Base-by-base conservation (phyloP, 2,329 filamentous ascomycete genomes). In the Talaromyces sp. region DNA sequence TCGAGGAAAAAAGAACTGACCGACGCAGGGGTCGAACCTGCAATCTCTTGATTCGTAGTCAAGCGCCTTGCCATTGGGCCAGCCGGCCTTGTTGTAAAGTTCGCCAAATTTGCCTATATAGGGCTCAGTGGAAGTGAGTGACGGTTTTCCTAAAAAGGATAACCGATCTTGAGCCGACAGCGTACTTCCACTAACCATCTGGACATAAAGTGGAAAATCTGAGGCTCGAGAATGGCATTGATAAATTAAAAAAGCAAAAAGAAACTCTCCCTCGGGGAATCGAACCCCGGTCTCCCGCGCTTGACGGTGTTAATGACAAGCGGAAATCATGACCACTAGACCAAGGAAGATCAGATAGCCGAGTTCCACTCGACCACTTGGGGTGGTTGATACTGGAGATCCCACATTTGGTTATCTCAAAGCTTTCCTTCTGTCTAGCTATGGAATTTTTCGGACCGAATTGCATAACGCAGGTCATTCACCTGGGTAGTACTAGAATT, bases 41-140 rank as follows among this genome's bases (percentile, higher is more conserved):
- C 73, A 77, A 77, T 76, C 75, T 77, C 72, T 76, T 76, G 75
- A 77, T 77, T 75, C 75, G 75, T 77, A 78, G 75, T 78, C 75
- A 77, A 76, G 72, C 75, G 75, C 75, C 74, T 77, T 78, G 70
- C 75, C 75, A 77, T 77, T 77, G 72, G 73, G 74, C 74, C 73
- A 75, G 65, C 65, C 61, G 65, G 59, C 65, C 65, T 45, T 33
- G 16, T 47, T 47, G 32, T 33, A 35, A 4, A 11, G 1, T 9
- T 10, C 11, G 3, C 20, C 11, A 22, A n/a, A 9, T n/a, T 45
- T 16, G 1, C 16, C 14, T n/a, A 16, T 6, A 39, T 16, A n/a
- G n/a, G 8, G 17, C 35, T 13, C 36, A 7, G 24, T 16, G 14
- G 22, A n/a, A n/a, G n/a, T n/a, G n/a, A n/a, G n/a, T n/a, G n/a